A percentile compares a stretch with the other conserved stretches of the same genome.
phyloP scores from a whole-genome alignment of 2,329 filamentous ascomycete genomes.

The Cryphonectria parasitica region DNA sequence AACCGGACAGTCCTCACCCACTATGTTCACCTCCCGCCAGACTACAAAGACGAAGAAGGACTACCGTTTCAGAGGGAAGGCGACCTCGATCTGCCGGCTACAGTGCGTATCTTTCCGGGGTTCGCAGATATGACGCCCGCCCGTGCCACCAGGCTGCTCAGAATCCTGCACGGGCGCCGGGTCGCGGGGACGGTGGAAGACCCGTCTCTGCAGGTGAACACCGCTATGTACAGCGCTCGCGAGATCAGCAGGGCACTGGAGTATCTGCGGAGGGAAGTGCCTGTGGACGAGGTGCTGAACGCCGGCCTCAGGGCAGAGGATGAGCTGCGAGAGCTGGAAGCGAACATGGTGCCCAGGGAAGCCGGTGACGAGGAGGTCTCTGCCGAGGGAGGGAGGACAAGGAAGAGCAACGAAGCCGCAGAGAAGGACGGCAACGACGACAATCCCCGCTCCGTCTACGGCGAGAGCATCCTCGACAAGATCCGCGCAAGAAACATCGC shows the following conservation, averaged over 20 bases:
- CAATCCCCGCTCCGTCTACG: slow-evolving; percentile 51
- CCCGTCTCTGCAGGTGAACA: slow-evolving; percentile 54
- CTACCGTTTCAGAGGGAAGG: slow-evolving; percentile 53
- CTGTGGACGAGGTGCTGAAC: slow-evolving; percentile 64
- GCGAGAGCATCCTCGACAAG: slow-evolving; percentile 58
- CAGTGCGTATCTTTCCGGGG: slow-evolving; percentile 50
- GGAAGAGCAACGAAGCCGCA: slow-evolving; percentile 35
- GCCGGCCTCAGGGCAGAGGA: slow-evolving; percentile 66
- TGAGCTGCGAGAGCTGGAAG: slow-evolving; percentile 60
- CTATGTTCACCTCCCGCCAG: slow-evolving; percentile 61
- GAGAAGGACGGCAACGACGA: slow-evolving; percentile 39
- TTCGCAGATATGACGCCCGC: slow-evolving; percentile 55
- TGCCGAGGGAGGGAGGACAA: slow-evolving; percentile 21
- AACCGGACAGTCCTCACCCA: slow-evolving; percentile 46
- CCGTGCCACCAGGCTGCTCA: slow-evolving; percentile 57
- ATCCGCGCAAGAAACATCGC: slow-evolving; percentile 59
- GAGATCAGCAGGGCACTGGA: slow-evolving; percentile 53
- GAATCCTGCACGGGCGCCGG: slow-evolving; percentile 64
- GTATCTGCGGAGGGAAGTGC: slow-evolving; percentile 58
- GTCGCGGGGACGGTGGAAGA: slow-evolving; percentile 68
- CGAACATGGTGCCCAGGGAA: slow-evolving; percentile 32
- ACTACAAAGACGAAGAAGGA: slow-evolving; percentile 60
- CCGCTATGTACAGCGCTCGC: slow-evolving; percentile 45
- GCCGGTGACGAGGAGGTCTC: slow-evolving; percentile 32
- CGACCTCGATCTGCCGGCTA: slow-evolving; percentile 48